Conservation (phyloP, 108 stramenopile species). For the Fragilariopsis cylindrus region DNA sequence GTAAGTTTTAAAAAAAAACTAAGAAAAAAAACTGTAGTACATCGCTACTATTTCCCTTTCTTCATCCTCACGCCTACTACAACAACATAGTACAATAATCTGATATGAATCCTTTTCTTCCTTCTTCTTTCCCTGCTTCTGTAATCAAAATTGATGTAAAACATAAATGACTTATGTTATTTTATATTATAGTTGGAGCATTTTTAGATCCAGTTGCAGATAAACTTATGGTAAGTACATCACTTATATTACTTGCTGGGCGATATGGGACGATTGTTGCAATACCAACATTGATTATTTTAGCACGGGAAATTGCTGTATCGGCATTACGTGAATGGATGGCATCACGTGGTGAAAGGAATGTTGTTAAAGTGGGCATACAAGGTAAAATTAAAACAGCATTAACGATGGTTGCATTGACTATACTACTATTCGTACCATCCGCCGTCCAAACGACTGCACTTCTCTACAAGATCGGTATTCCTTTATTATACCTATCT, state of each 20-base stretch:
- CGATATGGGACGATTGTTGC: constrained; percentile 70
- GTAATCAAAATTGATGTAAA: no score
- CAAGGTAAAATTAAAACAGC: constrained; percentile 90
- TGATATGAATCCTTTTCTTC: no score
- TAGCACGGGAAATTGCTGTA: constrained; percentile 89
- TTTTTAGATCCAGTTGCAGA: constrained; percentile 98
- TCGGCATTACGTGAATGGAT: constrained; percentile 96
- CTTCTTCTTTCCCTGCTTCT: no score
- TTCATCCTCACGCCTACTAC: no score
- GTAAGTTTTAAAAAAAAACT: neutral
- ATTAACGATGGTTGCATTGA: constrained; percentile 75
- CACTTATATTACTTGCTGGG: constrained; percentile 82
- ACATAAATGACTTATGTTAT: constrained; percentile 2
- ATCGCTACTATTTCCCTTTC: no score
- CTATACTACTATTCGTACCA: constrained; percentile 62
- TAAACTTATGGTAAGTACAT: constrained; percentile 94
- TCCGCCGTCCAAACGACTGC: constrained; percentile 24
- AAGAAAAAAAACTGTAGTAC: no score
- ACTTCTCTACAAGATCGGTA: constrained; percentile 36
- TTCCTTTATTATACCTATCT: constrained; percentile 63
- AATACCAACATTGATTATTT: constrained; percentile 79
- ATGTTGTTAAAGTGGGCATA: constrained; percentile 85
- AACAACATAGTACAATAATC: no score
- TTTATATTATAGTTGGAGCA: constrained; percentile 65
- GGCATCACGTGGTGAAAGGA: constrained; percentile 79